A percentile compares a stretch with the other conserved stretches of the same genome.
Conservation (phyloP, 345 rosid genomes). For the Corymbia maculata region DNA sequence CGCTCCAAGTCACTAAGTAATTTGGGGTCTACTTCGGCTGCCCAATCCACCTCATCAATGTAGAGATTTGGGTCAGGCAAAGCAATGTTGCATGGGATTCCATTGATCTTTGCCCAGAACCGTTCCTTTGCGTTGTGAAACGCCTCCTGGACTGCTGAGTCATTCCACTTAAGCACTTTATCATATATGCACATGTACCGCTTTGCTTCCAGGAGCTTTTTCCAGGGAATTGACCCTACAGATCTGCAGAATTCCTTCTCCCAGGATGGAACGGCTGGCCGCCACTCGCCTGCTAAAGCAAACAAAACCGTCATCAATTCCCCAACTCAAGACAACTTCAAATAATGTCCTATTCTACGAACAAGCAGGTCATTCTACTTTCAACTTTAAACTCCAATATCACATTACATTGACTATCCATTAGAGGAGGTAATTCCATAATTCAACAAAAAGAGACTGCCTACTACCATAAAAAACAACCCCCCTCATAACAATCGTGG, state of each 20-base stretch:
- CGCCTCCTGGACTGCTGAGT: slow-evolving; percentile 37
- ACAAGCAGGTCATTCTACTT: no score
- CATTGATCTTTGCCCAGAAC: slow-evolving; percentile 30
- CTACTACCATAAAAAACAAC: no score
- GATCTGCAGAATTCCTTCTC: slow-evolving; percentile 5
- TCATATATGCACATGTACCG: neutral
- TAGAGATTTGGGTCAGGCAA: slow-evolving; percentile 28
- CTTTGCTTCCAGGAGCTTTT: slow-evolving; percentile 2
- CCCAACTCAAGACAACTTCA: neutral
- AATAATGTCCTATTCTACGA: no score
- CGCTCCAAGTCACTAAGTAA: no score
- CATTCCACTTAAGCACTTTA: slow-evolving; percentile 27
- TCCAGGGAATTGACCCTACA: slow-evolving; percentile 3
- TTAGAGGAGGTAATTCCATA: neutral
- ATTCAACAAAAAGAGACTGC: no score
- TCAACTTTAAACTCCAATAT: no score
- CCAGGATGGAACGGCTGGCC: slow-evolving; percentile 4
- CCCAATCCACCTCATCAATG: slow-evolving; percentile 24
- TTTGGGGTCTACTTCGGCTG: no score
- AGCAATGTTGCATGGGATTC: slow-evolving; percentile 17
- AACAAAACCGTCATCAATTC: neutral
- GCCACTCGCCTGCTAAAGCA: neutral
- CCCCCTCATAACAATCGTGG: no score
- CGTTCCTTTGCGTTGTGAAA: slow-evolving; percentile 31
- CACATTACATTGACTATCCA: neutral